phyloP scores from a whole-genome alignment of 306 rosid genomes.

The Herpetospermum pedunculosum region DNA sequence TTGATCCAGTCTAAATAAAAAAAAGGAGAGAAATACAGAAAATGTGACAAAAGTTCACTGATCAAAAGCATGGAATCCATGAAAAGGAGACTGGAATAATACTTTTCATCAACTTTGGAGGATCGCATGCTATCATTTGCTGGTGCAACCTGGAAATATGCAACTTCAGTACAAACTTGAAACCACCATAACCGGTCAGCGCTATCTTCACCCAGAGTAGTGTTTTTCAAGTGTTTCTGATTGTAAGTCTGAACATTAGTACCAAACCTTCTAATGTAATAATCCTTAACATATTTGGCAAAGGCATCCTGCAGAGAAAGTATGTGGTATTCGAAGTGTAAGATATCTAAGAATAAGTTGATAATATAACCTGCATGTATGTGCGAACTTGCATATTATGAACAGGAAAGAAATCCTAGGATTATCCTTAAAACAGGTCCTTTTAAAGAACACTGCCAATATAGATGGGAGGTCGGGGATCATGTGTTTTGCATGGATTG shows the following conservation, averaged over 20 bases:
- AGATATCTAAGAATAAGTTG: background rate
- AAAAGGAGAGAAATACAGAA: too few species aligned
- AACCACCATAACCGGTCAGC: slow-evolving; percentile 88
- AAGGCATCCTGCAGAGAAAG: slow-evolving; percentile 51
- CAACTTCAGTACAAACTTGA: slow-evolving; percentile 97
- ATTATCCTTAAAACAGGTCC: background rate
- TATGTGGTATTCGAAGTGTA: slow-evolving; percentile 16
- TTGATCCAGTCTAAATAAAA: too few species aligned
- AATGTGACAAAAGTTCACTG: background rate
- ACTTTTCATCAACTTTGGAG: slow-evolving; percentile 61
- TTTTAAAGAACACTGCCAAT: background rate
- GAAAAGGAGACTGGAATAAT: slow-evolving; percentile 16
- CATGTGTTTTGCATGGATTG: background rate
- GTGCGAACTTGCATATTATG: background rate
- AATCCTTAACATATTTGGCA: slow-evolving; percentile 67
- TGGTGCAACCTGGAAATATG: slow-evolving; percentile 95
- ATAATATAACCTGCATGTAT: background rate
- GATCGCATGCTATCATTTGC: slow-evolving; percentile 81
- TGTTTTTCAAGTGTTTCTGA: slow-evolving; percentile 59
- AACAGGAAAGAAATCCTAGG: background rate
- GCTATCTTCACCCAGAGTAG: slow-evolving; percentile 38
- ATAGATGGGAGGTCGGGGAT: background rate
- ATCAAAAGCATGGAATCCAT: background rate
- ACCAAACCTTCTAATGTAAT: slow-evolving; percentile 41
- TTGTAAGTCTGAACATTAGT: slow-evolving; percentile 30